Evolutionary conservation across 1,284 basidiomycete species (phyloP).

Genomic region (Sporisorium scitamineum): DNA sequence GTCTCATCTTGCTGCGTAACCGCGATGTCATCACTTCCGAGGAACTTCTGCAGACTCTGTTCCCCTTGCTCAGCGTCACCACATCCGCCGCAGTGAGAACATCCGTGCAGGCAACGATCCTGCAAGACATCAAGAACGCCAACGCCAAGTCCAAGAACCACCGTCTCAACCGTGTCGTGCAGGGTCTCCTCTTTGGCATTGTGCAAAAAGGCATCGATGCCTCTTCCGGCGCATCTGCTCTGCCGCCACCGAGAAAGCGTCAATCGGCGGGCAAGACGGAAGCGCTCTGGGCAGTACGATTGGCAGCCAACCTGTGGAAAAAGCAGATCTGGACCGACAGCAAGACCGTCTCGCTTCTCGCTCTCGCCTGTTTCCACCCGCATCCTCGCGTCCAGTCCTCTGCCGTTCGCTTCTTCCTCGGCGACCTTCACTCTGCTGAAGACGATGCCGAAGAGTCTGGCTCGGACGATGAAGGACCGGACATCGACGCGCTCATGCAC

Average conservation of each 20-base stretch:
- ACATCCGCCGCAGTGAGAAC: slow-evolving; percentile 85
- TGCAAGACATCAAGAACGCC: slow-evolving; percentile 93
- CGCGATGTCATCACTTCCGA: slow-evolving; percentile 92
- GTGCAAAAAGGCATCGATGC: slow-evolving; percentile 83
- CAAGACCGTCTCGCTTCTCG: slow-evolving; percentile 92
- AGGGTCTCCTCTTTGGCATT: slow-evolving; percentile 95
- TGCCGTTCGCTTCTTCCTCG: slow-evolving; percentile 97
- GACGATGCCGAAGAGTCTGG: slow-evolving; percentile 54
- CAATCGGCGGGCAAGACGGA: slow-evolving; percentile 72
- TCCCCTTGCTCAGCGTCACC: slow-evolving; percentile 86
- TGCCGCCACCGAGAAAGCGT: slow-evolving; percentile 71
- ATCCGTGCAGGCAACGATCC: slow-evolving; percentile 91
- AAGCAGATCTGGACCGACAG: slow-evolving; percentile 94
- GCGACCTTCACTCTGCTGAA: slow-evolving; percentile 71
- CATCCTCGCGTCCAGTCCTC: slow-evolving; percentile 94
- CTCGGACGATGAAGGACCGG: slow-evolving; percentile 50
- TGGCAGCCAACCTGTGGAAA: slow-evolving; percentile 94
- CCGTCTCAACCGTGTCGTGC: slow-evolving; percentile 94
- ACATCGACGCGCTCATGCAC: slow-evolving; percentile 61
- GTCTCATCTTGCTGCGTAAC: slow-evolving; percentile 83
- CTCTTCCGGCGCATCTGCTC: slow-evolving; percentile 17
- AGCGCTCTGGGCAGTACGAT: slow-evolving; percentile 96
- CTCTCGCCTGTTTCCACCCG: slow-evolving; percentile 93
- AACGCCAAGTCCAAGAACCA: slow-evolving; percentile 91
- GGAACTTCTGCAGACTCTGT: slow-evolving; percentile 89